A percentile compares a stretch with the other conserved stretches of the same genome.
These are phyloP conservation scores for Amanita molliuscula DNA, from an alignment of 768 basidiomycete species.

Conservation along the genomic window DNA sequence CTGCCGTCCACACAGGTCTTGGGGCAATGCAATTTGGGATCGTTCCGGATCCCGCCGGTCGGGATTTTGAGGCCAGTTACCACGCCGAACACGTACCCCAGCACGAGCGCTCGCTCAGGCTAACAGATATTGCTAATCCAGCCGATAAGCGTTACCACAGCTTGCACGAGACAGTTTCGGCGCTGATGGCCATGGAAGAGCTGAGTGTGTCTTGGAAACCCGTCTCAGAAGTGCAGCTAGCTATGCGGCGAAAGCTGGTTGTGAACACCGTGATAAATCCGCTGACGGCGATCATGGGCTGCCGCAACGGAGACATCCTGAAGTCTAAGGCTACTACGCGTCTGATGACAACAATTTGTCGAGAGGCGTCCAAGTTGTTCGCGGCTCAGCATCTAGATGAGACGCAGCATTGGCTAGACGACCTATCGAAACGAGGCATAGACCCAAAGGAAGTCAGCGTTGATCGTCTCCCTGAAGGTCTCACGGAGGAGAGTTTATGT, in stretches of 20 bases:
- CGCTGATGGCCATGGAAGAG: conserved; percentile 41
- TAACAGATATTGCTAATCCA: conserved; percentile 44
- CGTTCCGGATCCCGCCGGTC: conserved; percentile 53
- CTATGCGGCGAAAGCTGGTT: conserved; percentile 72
- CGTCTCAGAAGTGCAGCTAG: conserved; percentile 53
- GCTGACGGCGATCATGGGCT: conserved; percentile 70
- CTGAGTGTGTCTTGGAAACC: conserved; percentile 59
- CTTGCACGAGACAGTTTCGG: conserved; percentile 60
- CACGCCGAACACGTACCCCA: conserved; percentile 21
- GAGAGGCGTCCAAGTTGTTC: too few relatives aligned
- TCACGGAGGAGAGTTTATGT: conserved; percentile 36
- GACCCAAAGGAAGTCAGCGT: conserved; percentile 16
- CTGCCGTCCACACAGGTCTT: conserved; percentile 60
- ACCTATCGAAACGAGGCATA: conserved; percentile 18
- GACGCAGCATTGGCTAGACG: conserved; percentile 21
- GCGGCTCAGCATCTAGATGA: conserved; percentile 36
- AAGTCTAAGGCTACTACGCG: conserved; percentile 27
- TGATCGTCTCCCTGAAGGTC: conserved; percentile 33
- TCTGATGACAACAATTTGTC: conserved; percentile 47
- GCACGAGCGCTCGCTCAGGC: conserved; percentile 30
- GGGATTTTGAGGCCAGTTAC: conserved; percentile 52
- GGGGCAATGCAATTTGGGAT: conserved; percentile 75
- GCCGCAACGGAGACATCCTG: conserved; percentile 72
- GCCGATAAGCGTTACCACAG: conserved; percentile 38
- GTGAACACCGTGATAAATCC: conserved; percentile 80